Evolutionary conservation across 495 filamentous ascomycete species (phyloP).

Genomic region (Barbatosphaeria neglecta): DNA sequence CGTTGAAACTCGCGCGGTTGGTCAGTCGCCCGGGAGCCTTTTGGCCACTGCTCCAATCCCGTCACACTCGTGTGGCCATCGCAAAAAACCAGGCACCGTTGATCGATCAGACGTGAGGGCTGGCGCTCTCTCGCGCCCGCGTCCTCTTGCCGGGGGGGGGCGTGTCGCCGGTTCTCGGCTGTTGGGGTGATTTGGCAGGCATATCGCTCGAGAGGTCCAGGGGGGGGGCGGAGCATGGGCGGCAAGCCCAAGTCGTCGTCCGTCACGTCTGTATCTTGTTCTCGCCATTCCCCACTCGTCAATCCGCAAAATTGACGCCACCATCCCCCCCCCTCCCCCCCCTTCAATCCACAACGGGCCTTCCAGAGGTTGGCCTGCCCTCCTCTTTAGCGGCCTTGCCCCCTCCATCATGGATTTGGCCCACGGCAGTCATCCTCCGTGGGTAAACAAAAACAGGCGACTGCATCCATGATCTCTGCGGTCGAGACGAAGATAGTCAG

Average conservation of each 20-base stretch:
- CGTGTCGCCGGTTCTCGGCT: background rate
- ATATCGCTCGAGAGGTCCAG: background rate
- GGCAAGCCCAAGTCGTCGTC: background rate
- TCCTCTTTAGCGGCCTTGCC: background rate
- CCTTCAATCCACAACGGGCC: background rate
- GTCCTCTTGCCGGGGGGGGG: background rate
- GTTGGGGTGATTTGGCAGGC: background rate
- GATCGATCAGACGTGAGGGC: background rate
- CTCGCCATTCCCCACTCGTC: no score
- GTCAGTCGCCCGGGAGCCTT: no score
- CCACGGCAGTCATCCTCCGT: background rate
- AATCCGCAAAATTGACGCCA: background rate
- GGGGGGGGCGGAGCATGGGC: background rate
- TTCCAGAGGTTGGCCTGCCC: background rate
- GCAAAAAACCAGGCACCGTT: no score
- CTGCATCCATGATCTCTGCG: background rate
- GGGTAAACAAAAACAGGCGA: background rate
- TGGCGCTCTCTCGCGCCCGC: no score
- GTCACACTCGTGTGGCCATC: no score
- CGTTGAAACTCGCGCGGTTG: no score
- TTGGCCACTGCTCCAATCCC: no score
- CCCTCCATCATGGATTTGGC: background rate
- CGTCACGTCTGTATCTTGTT: background rate
- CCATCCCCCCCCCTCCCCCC: background rate
- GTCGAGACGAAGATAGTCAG: background rate